phyloP scores from a whole-genome alignment of 768 basidiomycete species.

The Rhizopogon vinicolor region DNA sequence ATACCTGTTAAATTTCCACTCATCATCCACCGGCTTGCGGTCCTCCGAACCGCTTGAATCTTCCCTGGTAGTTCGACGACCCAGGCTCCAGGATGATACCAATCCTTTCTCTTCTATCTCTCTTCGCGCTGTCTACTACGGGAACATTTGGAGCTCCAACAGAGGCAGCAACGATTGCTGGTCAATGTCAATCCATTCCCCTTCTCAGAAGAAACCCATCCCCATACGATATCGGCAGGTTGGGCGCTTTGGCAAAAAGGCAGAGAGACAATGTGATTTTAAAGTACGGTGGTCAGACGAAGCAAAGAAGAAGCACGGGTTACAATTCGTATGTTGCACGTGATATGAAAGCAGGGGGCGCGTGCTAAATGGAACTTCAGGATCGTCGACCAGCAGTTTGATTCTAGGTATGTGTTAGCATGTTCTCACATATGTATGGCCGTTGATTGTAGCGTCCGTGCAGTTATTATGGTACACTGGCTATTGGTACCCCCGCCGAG shows the following conservation, averaged over 20 bases:
- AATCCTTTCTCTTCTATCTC: constrained; percentile 6
- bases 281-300: constrained; percentile 41
- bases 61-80: background rate
- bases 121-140: constrained; percentile 7
- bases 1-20: background rate
- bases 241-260: constrained; percentile 31
- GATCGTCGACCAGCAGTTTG: constrained; percentile 57
- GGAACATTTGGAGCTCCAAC: constrained; percentile 12
- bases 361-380: constrained; percentile 28
- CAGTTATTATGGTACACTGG: constrained; percentile 35
- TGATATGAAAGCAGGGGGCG: background rate
- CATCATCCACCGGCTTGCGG: background rate
- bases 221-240: constrained; percentile 3
- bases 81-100: constrained; percentile 11
- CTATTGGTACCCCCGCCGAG: constrained; percentile 42
- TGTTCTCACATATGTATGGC: background rate
- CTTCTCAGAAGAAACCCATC: constrained; percentile 11
- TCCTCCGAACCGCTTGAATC: background rate
- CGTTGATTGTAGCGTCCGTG: background rate
- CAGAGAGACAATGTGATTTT: constrained; percentile 37
- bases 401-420: constrained; percentile 48
- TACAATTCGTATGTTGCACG: constrained; percentile 43
- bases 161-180: constrained; percentile 1
- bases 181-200: constrained; percentile 18
- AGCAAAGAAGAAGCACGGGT: constrained; percentile 40